phyloP scores from a whole-genome alignment of 768 basidiomycete species.

The Termitomyces titanicus region DNA sequence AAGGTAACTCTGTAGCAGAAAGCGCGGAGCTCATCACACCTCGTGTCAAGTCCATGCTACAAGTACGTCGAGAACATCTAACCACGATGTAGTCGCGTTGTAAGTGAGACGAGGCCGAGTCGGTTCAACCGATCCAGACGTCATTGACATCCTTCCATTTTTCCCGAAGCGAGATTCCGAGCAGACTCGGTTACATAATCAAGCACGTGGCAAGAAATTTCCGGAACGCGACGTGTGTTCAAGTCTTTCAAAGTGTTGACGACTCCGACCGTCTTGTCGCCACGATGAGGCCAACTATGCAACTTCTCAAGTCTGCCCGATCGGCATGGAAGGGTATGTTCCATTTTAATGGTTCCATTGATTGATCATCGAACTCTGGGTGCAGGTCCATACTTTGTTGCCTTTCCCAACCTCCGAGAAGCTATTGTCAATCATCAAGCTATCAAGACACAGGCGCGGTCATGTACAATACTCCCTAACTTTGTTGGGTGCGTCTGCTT shows the following conservation, averaged over 20 bases:
- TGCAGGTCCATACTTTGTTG: constrained; percentile 89
- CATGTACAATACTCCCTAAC: constrained; percentile 92
- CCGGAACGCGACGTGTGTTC: background rate
- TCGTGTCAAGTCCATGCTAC: background rate
- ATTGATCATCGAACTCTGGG: background rate
- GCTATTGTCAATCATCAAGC: constrained; percentile 79
- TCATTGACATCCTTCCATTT: background rate
- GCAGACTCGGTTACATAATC: background rate
- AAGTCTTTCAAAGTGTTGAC: background rate
- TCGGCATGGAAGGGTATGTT: constrained; percentile 82
- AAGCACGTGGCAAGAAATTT: constrained; percentile 4
- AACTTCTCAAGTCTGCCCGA: constrained; percentile 57
- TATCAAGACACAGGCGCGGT: constrained; percentile 82
- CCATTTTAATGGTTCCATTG: background rate
- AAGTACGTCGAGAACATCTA: background rate
- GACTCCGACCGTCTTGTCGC: too few relatives aligned
- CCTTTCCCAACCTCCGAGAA: constrained; percentile 84
- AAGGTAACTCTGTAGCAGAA: background rate
- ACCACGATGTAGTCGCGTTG: background rate
- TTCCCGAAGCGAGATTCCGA: background rate
- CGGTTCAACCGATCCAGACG: constrained; percentile 4
- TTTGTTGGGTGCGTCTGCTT: constrained; percentile 78
- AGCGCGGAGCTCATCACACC: background rate
- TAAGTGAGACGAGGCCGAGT: background rate
- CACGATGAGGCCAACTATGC: constrained; percentile 60